Evolutionary conservation across 2,329 filamentous ascomycete species (phyloP).

Genomic region (Curvularia verruculosa): DNA sequence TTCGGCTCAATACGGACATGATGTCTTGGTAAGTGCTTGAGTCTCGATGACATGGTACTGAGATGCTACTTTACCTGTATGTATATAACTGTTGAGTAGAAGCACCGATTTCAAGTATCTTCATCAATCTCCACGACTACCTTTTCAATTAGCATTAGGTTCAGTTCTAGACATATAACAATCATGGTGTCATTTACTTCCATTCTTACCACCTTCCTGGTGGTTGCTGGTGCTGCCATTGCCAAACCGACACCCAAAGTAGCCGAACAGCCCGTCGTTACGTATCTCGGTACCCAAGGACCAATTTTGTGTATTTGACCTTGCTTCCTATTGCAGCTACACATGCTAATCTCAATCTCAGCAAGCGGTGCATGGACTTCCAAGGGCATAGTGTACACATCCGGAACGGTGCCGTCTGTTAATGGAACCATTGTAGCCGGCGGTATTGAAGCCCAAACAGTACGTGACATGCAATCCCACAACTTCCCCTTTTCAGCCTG

Average conservation of each 20-base stretch:
- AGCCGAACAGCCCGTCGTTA: constrained; percentile 35
- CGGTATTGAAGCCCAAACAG: constrained; percentile 37
- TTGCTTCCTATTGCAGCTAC: no score
- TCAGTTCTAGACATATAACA: no score
- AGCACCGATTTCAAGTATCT: not conserved
- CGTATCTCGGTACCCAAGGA: constrained; percentile 42
- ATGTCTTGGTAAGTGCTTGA: constrained; percentile 1
- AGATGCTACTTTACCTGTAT: not conserved
- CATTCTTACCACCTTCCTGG: constrained; percentile 27
- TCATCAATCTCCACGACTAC: not conserved
- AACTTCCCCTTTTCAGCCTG: not conserved
- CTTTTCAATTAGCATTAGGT: not conserved
- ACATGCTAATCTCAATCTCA: constrained; percentile 6
- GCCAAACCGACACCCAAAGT: constrained; percentile 31
- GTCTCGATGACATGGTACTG: not conserved
- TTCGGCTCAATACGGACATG: constrained; percentile 2
- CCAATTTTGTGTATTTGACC: constrained; percentile 32
- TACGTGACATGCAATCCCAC: not conserved
- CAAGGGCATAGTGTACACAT: constrained; percentile 42
- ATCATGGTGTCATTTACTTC: constrained; percentile 33
- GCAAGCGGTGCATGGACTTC: constrained; percentile 39
- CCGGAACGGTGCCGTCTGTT: constrained; percentile 37
- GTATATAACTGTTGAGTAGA: constrained; percentile 1
- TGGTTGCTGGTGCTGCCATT: constrained; percentile 21
- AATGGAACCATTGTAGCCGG: constrained; percentile 37